Conservation (phyloP, 2,329 filamentous ascomycete genomes). For the Tolypocladium album region DNA sequence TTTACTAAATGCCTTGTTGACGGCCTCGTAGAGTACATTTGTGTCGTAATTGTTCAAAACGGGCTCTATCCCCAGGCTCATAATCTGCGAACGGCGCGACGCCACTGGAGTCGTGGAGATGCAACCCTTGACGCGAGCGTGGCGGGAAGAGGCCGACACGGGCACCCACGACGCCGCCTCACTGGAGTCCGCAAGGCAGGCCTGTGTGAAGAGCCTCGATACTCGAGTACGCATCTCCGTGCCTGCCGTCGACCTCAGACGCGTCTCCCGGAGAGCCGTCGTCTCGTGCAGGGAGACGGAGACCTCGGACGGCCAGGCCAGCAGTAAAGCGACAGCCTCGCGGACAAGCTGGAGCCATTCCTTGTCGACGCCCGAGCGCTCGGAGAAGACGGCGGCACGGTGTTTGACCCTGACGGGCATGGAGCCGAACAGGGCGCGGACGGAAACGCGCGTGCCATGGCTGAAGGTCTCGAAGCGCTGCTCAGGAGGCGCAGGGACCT, state of each 20-base stretch:
- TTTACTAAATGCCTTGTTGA: slow-evolving; percentile 65
- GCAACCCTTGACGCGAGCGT: slow-evolving; percentile 54
- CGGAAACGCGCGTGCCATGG: slow-evolving; percentile 66
- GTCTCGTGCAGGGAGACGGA: slow-evolving; percentile 49
- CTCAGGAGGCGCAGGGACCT: slow-evolving; percentile 48
- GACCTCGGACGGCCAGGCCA: slow-evolving; percentile 53
- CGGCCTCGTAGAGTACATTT: slow-evolving; percentile 61
- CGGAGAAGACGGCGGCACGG: slow-evolving; percentile 43
- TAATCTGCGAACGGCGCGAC: slow-evolving; percentile 65
- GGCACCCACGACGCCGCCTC: slow-evolving; percentile 55
- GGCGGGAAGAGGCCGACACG: slow-evolving; percentile 53
- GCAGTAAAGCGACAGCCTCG: slow-evolving; percentile 50
- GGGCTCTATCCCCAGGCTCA: slow-evolving; percentile 66
- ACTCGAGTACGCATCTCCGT: slow-evolving; percentile 11
- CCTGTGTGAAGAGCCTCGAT: slow-evolving; percentile 52
- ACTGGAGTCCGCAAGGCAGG: slow-evolving; percentile 45
- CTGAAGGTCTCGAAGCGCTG: slow-evolving; percentile 42
- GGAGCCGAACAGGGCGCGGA: slow-evolving; percentile 76
- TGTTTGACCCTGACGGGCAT: slow-evolving; percentile 88
- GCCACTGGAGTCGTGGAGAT: slow-evolving; percentile 63
- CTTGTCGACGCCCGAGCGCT: slow-evolving; percentile 41
- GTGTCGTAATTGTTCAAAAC: slow-evolving; percentile 42
- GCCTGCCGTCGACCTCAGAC: slow-evolving; percentile 19
- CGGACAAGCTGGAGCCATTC: slow-evolving; percentile 56
- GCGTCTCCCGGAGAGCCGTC: slow-evolving; percentile 22